Percentiles rank a stretch among this genome's conserved stretches.
These are phyloP conservation scores for Beauveria pseudobassiana DNA, from an alignment of 2,329 filamentous ascomycete species.

Conservation along the genomic window DNA sequence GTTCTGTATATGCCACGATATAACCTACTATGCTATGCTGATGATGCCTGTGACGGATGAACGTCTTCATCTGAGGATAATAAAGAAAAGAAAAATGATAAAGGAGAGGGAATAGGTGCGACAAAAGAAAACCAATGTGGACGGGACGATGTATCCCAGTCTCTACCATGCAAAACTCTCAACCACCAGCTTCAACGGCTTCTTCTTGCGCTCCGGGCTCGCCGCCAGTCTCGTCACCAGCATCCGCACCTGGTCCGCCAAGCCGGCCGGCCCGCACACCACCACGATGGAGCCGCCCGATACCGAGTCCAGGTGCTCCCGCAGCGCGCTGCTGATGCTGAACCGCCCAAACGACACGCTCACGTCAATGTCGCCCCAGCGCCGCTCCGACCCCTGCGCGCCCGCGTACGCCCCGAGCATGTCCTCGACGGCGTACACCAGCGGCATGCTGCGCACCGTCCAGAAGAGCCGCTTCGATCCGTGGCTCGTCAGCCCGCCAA, in stretches of 20 bases:
- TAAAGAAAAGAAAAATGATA: background rate
- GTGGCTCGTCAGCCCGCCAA: constrained; percentile 8
- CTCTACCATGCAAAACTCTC: constrained; percentile 14
- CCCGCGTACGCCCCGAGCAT: constrained; percentile 13
- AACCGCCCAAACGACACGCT: constrained; percentile 17
- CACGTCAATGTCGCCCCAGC: constrained; percentile 16
- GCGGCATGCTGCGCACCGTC: constrained; percentile 16
- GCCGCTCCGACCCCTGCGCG: constrained; percentile 5
- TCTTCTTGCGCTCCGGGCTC: constrained; percentile 6
- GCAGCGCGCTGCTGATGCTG: constrained; percentile 13
- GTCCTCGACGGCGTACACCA: constrained; percentile 17
- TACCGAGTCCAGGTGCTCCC: constrained; percentile 12
- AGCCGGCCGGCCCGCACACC: constrained; percentile 17
- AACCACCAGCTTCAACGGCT: constrained; percentile 13
- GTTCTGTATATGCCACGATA: background rate
- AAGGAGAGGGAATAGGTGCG: background rate
- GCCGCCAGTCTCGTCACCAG: constrained; percentile 12
- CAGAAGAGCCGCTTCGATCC: constrained; percentile 18
- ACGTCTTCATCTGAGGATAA: background rate
- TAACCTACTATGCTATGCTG: background rate
- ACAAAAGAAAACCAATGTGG: background rate
- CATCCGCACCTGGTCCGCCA: constrained; percentile 18
- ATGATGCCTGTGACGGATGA: background rate
- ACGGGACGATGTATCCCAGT: background rate
- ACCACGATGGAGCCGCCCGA: constrained; percentile 17